Conservation (phyloP, 1,284 basidiomycete genomes). For the Ustilago vetiveriae region DNA sequence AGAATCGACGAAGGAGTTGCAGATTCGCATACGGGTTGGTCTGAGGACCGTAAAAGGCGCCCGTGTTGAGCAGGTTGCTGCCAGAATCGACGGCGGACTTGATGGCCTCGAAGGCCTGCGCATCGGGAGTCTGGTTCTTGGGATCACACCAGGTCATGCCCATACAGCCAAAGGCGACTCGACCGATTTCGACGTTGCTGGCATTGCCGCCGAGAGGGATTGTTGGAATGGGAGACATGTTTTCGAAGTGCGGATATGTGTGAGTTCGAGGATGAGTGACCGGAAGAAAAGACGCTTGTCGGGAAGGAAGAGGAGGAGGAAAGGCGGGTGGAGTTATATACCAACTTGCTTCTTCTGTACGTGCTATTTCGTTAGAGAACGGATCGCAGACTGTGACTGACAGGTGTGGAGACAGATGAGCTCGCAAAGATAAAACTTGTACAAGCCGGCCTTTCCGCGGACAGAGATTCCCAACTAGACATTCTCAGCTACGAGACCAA, state of each 20-base stretch:
- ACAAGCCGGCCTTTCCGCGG: too few species aligned
- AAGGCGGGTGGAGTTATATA: too few species aligned
- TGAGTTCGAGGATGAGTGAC: not conserved
- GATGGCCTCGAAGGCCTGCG: slow-evolving; percentile 74
- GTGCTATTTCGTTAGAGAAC: too few species aligned
- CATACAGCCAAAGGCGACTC: slow-evolving; percentile 58
- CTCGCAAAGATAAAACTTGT: too few species aligned
- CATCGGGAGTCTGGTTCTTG: slow-evolving; percentile 69
- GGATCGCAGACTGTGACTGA: too few species aligned
- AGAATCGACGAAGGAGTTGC: slow-evolving; percentile 70
- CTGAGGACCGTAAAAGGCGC: slow-evolving; percentile 70
- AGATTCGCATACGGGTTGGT: slow-evolving; percentile 68
- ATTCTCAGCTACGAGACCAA: too few species aligned
- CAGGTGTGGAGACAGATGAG: too few species aligned
- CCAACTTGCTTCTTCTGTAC: too few species aligned
- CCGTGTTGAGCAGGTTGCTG: slow-evolving; percentile 69
- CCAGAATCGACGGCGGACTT: slow-evolving; percentile 73
- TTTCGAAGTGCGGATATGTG: not conserved
- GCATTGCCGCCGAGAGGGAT: slow-evolving; percentile 51
- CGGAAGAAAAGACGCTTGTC: too few species aligned
- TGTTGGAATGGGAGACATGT: slow-evolving; percentile 57
- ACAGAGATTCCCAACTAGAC: too few species aligned
- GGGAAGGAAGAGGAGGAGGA: too few species aligned
- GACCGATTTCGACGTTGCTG: slow-evolving; percentile 37
- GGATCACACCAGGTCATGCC: slow-evolving; percentile 53